These are phyloP conservation scores for Trichothecium roseum DNA, from an alignment of 2,329 filamentous ascomycete genomes.

Conservation along the genomic window DNA sequence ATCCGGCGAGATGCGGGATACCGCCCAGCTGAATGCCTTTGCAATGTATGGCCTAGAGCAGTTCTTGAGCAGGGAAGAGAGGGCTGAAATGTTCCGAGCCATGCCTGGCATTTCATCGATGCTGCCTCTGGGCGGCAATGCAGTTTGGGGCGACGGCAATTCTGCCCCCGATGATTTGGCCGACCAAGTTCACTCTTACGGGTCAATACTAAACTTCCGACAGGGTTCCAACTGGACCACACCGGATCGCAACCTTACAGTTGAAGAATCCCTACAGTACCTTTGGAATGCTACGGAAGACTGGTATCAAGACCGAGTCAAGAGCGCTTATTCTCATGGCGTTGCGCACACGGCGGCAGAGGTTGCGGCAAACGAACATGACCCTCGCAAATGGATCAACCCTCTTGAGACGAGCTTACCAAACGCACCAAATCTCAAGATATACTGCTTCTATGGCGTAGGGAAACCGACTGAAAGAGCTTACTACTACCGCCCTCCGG, in stretches of 20 bases:
- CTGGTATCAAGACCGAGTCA: constrained; percentile 73
- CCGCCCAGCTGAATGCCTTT: constrained; percentile 89
- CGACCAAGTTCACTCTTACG: constrained; percentile 63
- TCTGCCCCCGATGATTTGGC: constrained; percentile 82
- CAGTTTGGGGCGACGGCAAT: constrained; percentile 83
- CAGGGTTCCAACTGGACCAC: constrained; percentile 51
- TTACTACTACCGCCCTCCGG: constrained; percentile 74
- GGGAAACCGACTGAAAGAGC: constrained; percentile 88
- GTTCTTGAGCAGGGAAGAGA: constrained; percentile 82
- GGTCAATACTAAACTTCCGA: constrained; percentile 78
- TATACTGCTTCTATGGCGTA: constrained; percentile 95
- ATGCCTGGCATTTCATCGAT: constrained; percentile 97
- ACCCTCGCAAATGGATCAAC: constrained; percentile 83
- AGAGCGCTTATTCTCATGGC: constrained; percentile 74
- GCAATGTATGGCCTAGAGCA: constrained; percentile 95
- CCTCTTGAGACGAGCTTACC: constrained; percentile 83
- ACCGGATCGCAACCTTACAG: constrained; percentile 67
- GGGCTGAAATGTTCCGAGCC: constrained; percentile 86
- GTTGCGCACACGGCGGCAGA: constrained; percentile 70
- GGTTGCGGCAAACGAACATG: constrained; percentile 72
- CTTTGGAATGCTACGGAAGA: constrained; percentile 67
- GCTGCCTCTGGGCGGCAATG: constrained; percentile 87
- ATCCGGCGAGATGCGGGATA: constrained; percentile 97
- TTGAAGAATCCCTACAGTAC: constrained; percentile 66
- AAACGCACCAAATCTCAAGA: constrained; percentile 77